These are phyloP conservation scores for Sorghum bicolor DNA, from an alignment of 176 grass and related monocot species.

Conservation along the genomic window DNA sequence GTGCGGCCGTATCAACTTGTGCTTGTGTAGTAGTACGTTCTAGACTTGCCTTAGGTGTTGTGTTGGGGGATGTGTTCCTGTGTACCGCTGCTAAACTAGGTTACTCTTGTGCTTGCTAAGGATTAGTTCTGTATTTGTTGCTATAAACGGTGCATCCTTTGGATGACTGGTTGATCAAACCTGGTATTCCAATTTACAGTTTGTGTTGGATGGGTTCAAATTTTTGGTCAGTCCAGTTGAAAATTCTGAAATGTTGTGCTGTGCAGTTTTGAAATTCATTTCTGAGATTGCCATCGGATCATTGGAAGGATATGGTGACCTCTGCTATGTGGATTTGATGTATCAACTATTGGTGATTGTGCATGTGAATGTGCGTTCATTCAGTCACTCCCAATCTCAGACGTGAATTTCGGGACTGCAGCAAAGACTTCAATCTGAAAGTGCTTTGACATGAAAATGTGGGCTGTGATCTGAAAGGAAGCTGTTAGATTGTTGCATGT, in stretches of 20 bases:
- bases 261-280: background rate
- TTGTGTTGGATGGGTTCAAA: background rate
- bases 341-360: background rate
- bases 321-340: background rate
- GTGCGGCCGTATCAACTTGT: slow-evolving; percentile 1
- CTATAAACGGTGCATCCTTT: background rate
- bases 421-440: too few species aligned
- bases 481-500: background rate
- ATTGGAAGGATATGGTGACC: background rate
- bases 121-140: slow-evolving; percentile 37
- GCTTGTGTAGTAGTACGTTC: slow-evolving; percentile 8
- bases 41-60: slow-evolving; percentile 31
- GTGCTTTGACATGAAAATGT: background rate
- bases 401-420: background rate
- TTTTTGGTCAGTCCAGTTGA: background rate
- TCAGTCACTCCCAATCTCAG: background rate
- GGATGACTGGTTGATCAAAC: background rate
- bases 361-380: background rate
- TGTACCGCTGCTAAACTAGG: slow-evolving; percentile 8
- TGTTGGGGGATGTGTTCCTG: background rate
- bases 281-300: background rate
- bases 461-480: too few species aligned
- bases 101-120: background rate
- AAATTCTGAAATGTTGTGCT: background rate
- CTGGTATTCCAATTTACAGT: background rate